These are phyloP conservation scores for Colletotrichum eremochloae DNA, from an alignment of 2,329 filamentous ascomycete genomes.

Conservation along the genomic window DNA sequence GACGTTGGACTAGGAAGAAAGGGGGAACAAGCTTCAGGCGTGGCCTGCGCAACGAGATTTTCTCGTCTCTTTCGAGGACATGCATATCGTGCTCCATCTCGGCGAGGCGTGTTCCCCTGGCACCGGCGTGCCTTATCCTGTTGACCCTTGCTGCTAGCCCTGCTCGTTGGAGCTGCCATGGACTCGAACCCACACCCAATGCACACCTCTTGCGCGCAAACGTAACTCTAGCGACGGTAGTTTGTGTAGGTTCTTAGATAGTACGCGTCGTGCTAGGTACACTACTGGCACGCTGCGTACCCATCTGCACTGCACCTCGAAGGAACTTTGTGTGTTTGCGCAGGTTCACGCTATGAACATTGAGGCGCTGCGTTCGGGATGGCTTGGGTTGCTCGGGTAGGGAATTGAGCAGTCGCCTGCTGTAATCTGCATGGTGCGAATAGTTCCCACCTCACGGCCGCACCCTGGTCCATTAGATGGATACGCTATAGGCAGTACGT, in stretches of 20 bases:
- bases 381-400: slow-evolving; percentile 18
- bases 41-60: slow-evolving; percentile 39
- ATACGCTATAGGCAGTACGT: background rate
- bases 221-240: slow-evolving; percentile 5
- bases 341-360: slow-evolving; percentile 3
- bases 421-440: slow-evolving; percentile 17
- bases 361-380: slow-evolving; percentile 3
- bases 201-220: slow-evolving; percentile 2
- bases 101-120: slow-evolving; percentile 36
- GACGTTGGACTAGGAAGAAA: slow-evolving; percentile 40
- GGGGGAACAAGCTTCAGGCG: slow-evolving; percentile 42
- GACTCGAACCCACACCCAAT: slow-evolving; percentile 10
- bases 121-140: slow-evolving; percentile 34
- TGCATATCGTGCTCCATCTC: slow-evolving; percentile 39
- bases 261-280: background rate
- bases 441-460: slow-evolving; percentile 11
- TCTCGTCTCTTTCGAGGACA: slow-evolving; percentile 22
- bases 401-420: background rate
- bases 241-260: background rate
- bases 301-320: background rate
- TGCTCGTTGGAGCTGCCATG: slow-evolving; percentile 25
- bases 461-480: background rate
- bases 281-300: background rate
- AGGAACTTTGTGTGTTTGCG: background rate
- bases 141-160: slow-evolving; percentile 36